These are phyloP conservation scores for Oropetium thomaeum DNA, from an alignment of 176 grass and related monocot genomes.

Conservation along the genomic window DNA sequence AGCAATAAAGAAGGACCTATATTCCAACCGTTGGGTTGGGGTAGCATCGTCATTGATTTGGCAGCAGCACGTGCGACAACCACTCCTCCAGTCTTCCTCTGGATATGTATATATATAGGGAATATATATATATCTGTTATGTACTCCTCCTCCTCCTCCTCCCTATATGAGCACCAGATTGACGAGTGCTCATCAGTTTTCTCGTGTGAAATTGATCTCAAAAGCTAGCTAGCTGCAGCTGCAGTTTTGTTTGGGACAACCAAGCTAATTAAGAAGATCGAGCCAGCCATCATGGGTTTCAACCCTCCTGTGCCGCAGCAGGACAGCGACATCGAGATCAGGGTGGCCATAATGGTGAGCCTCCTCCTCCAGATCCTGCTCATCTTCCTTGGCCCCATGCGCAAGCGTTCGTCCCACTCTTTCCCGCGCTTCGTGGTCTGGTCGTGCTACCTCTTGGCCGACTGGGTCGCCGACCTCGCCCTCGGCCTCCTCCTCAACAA, in stretches of 20 bases:
- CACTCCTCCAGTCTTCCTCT: no score
- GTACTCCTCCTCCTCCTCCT: no score
- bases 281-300: conserved; percentile 15
- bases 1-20: no score
- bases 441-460: conserved; percentile 51
- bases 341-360: conserved; percentile 31
- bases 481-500: conserved; percentile 57
- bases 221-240: no score
- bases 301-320: conserved; percentile 42
- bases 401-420: conserved; percentile 26
- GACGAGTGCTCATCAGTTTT: no score
- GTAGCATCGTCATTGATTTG: no score
- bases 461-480: conserved; percentile 57
- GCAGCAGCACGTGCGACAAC: no score
- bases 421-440: conserved; percentile 10
- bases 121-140: no score
- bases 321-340: conserved; percentile 43
- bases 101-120: no score
- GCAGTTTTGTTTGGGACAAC: no score
- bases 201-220: no score
- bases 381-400: conserved; percentile 38
- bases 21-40: not conserved
- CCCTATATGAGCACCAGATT: no score
- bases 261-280: not conserved
- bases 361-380: conserved; percentile 31